These are phyloP conservation scores for Hericium erinaceus DNA, from an alignment of 768 basidiomycete species.

Conservation along the genomic window DNA sequence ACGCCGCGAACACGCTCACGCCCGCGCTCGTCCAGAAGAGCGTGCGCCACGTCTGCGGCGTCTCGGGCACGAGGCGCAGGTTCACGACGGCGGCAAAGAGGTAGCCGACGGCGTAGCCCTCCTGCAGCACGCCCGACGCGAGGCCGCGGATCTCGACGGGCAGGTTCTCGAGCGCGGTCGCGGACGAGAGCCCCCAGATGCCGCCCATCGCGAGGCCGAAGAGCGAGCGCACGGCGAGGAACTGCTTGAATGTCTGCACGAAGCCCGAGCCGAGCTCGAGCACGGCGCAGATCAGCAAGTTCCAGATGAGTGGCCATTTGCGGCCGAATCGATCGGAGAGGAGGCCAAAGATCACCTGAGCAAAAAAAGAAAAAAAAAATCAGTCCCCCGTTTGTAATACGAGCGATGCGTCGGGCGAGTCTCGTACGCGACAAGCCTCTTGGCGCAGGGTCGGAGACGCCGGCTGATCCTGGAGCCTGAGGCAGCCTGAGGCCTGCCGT, in stretches of 20 bases:
- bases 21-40: constrained; percentile 78
- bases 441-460: neutral
- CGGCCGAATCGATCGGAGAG: constrained; percentile 85
- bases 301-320: constrained; percentile 85
- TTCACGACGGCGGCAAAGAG: constrained; percentile 81
- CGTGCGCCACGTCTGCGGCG: constrained; percentile 46
- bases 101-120: constrained; percentile 85
- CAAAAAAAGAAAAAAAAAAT: neutral
- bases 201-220: constrained; percentile 89
- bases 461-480: neutral
- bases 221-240: constrained; percentile 74
- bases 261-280: constrained; percentile 81
- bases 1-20: constrained; percentile 60
- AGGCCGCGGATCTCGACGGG: constrained; percentile 83
- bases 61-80: constrained; percentile 42
- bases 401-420: neutral
- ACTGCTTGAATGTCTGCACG: constrained; percentile 63
- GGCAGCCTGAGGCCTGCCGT: neutral
- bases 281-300: constrained; percentile 58
- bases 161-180: constrained; percentile 83
- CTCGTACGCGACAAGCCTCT: neutral
- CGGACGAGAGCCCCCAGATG: constrained; percentile 77
- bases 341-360: constrained; percentile 63
- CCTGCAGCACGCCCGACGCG: constrained; percentile 76
- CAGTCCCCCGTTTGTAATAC: neutral